Conservation (phyloP, 495 filamentous ascomycete genomes). For the Rusavskia elegans region DNA sequence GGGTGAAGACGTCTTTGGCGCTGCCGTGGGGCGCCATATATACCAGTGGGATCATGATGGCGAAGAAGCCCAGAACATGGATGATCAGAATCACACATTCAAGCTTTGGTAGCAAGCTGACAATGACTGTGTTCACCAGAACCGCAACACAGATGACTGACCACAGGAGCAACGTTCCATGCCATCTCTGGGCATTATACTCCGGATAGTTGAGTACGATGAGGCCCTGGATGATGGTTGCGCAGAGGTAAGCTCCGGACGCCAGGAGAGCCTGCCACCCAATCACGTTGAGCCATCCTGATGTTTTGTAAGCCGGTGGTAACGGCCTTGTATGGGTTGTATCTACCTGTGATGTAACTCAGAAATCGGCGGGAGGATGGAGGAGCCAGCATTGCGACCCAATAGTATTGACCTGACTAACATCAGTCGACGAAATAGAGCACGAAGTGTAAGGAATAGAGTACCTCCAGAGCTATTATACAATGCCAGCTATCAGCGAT, state of each 20-base stretch:
- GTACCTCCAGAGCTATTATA: too few species aligned
- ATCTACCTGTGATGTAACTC: conserved; percentile 28
- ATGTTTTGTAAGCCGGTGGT: too few species aligned
- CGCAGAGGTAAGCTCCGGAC: conserved; percentile 23
- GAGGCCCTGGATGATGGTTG: conserved; percentile 29
- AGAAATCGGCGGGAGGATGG: conserved; percentile 19
- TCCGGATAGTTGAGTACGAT: conserved; percentile 25
- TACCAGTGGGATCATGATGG: conserved; percentile 27
- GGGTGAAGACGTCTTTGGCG: conserved; percentile 28
- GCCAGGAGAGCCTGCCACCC: conserved; percentile 17
- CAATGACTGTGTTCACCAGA: conserved; percentile 28
- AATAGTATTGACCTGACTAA: conserved; percentile 31
- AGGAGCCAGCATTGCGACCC: conserved; percentile 28
- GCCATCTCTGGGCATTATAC: conserved; percentile 28
- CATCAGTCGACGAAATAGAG: background rate
- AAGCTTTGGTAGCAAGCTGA: conserved; percentile 27
- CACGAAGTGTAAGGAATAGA: conserved; percentile 3
- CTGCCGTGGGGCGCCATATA: conserved; percentile 28
- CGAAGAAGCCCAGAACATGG: conserved; percentile 32
- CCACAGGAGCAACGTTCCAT: conserved; percentile 33
- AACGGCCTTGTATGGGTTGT: too few species aligned
- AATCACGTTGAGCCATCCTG: conserved; percentile 29
- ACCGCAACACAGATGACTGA: conserved; percentile 24
- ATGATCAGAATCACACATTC: conserved; percentile 31
- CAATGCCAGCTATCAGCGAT: too few species aligned